Percentiles rank a stretch among this genome's conserved stretches.
Evolutionary conservation across 1,284 basidiomycete species (phyloP).

Genomic region (Gomphus sp.): DNA sequence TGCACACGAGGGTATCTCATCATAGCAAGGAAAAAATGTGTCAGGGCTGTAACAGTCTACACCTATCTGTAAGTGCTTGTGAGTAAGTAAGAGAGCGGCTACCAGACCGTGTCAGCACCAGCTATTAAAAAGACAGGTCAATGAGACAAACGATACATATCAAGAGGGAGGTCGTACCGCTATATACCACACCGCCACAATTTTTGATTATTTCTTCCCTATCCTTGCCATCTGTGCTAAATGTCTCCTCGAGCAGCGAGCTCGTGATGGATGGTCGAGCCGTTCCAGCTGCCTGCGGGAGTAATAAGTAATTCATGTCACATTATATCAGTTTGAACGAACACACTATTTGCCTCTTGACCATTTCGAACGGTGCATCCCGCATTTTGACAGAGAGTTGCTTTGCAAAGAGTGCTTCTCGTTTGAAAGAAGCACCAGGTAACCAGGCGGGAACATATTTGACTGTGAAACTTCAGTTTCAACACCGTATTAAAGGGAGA

Average conservation of each 20-base stretch:
- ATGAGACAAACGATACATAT: too few species aligned
- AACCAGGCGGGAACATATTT: slow-evolving; percentile 26
- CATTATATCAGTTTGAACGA: background rate
- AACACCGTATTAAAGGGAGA: too few species aligned
- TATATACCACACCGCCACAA: slow-evolving; percentile 18
- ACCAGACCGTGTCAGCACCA: slow-evolving; percentile 12
- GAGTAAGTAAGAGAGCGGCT: background rate
- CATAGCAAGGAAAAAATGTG: slow-evolving; percentile 42
- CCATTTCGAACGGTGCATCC: slow-evolving; percentile 20
- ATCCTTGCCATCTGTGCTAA: slow-evolving; percentile 10
- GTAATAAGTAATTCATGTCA: background rate
- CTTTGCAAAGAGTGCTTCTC: slow-evolving; percentile 16
- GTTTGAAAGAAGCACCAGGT: slow-evolving; percentile 26
- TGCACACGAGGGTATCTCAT: slow-evolving; percentile 38
- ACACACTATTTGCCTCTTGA: slow-evolving; percentile 19
- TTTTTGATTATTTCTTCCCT: slow-evolving; percentile 16
- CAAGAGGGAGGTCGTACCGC: too few species aligned
- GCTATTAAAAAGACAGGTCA: slow-evolving; percentile 19
- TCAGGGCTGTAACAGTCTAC: slow-evolving; percentile 30
- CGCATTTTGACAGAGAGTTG: slow-evolving; percentile 16
- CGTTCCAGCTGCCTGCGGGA: slow-evolving; percentile 19
- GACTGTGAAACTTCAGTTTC: slow-evolving; percentile 13
- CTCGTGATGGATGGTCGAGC: slow-evolving; percentile 19
- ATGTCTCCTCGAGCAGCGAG: slow-evolving; percentile 14
- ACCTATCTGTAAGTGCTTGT: background rate